phyloP scores from a whole-genome alignment of 352 stramenopile species.

The Pythium oligandrum region DNA sequence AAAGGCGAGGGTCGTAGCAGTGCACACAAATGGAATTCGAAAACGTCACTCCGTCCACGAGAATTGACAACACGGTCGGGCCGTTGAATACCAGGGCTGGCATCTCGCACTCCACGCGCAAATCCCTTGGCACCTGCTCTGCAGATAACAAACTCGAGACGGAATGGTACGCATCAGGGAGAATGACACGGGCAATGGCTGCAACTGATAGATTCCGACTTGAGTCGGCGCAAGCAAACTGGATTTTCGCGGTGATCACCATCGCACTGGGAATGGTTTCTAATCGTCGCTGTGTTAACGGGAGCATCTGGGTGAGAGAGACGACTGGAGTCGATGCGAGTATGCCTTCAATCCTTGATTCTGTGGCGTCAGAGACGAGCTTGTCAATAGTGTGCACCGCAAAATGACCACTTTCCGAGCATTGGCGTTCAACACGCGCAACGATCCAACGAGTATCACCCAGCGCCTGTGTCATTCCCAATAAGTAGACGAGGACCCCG shows the following conservation, averaged over 20 bases:
- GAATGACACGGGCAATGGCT: slow-evolving; percentile 31
- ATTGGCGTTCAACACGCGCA: too few species aligned
- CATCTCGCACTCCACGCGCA: slow-evolving; percentile 57
- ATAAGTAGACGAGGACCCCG: too few species aligned
- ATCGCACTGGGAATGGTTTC: neutral
- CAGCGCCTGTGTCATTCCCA: too few species aligned
- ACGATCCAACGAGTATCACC: too few species aligned
- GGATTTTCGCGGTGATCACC: slow-evolving; percentile 9
- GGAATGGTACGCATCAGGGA: slow-evolving; percentile 8
- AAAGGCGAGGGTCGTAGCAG: slow-evolving; percentile 64
- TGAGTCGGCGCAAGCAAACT: slow-evolving; percentile 45
- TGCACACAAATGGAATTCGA: slow-evolving; percentile 62
- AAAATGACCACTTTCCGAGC: too few species aligned
- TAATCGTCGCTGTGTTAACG: too few species aligned
- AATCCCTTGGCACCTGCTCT: neutral
- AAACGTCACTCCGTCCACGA: slow-evolving; percentile 43
- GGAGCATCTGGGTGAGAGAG: too few species aligned
- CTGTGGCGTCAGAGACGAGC: too few species aligned
- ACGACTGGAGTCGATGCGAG: too few species aligned
- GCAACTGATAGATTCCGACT: slow-evolving; percentile 29
- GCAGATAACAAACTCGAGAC: too few species aligned
- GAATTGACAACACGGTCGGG: slow-evolving; percentile 36
- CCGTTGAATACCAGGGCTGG: slow-evolving; percentile 50
- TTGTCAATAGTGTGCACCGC: too few species aligned
- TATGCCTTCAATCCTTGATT: too few species aligned